Conservation (phyloP, 2,329 filamentous ascomycete species). For the Nemania sp. region DNA sequence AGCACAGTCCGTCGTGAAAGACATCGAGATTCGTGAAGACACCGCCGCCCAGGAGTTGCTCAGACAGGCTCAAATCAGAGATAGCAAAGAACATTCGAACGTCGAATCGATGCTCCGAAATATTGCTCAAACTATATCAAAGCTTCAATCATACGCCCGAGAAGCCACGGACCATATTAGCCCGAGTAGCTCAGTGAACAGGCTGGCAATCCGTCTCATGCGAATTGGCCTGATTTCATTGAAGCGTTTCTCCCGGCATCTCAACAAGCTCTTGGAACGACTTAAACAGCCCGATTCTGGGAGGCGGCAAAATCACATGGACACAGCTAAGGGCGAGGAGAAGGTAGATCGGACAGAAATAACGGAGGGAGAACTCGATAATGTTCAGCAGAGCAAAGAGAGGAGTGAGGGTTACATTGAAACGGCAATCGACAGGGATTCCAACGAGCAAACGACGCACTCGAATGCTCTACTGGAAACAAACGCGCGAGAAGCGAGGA, state of each 20-base stretch:
- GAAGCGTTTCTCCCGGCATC: background rate
- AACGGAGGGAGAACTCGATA: background rate
- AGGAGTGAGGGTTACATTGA: background rate
- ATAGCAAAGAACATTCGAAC: conserved; percentile 3
- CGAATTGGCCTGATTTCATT: conserved; percentile 9
- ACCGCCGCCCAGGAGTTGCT: background rate
- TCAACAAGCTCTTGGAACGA: conserved; percentile 2
- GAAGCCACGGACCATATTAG: background rate
- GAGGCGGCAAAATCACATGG: background rate
- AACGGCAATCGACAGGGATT: background rate
- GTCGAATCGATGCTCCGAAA: conserved; percentile 3
- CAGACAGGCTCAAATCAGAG: background rate
- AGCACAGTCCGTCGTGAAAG: conserved; percentile 9
- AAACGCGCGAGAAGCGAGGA: background rate
- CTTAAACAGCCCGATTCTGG: background rate
- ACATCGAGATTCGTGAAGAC: conserved; percentile 12
- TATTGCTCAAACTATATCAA: conserved; percentile 9
- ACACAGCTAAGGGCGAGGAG: background rate
- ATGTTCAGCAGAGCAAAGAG: background rate
- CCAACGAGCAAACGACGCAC: conserved; percentile 6
- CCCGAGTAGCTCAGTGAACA: background rate
- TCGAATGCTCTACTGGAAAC: background rate
- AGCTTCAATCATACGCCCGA: conserved; percentile 1
- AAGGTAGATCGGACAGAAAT: background rate
- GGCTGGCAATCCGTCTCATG: conserved; percentile 3